Evolutionary conservation across 148 eudicot genomes (phyloP).

Genomic region (Suaeda aralocaspica): DNA sequence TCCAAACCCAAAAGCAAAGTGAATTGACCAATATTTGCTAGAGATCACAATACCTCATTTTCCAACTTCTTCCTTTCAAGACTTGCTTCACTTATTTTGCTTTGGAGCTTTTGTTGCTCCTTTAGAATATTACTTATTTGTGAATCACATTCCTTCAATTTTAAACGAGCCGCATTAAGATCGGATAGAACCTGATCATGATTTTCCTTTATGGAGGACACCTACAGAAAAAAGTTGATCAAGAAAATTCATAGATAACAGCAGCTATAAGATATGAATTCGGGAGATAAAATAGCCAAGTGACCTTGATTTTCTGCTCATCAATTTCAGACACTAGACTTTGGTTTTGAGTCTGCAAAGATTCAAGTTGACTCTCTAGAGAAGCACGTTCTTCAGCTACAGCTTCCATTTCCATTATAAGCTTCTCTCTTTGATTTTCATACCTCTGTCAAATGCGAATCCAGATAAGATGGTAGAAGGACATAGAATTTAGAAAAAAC

Average conservation of each 20-base stretch:
- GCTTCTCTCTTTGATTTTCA: slow-evolving; percentile 82
- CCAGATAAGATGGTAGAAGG: neutral
- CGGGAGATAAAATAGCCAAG: neutral
- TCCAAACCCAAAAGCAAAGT: neutral
- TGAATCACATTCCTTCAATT: slow-evolving; percentile 85
- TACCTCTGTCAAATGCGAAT: slow-evolving; percentile 50
- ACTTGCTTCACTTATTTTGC: slow-evolving; percentile 56
- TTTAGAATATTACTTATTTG: slow-evolving; percentile 62
- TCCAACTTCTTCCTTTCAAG: slow-evolving; percentile 89
- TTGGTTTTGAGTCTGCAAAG: slow-evolving; percentile 55
- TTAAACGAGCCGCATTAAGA: slow-evolving; percentile 61
- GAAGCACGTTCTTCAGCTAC: slow-evolving; percentile 60
- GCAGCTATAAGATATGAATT: neutral
- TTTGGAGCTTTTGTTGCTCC: slow-evolving; percentile 72
- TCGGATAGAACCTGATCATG: slow-evolving; percentile 63
- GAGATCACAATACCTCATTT: slow-evolving; percentile 62
- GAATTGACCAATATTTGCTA: neutral
- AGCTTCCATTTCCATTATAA: slow-evolving; percentile 91
- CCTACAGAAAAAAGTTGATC: slow-evolving; percentile 39
- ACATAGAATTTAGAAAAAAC: neutral
- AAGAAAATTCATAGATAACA: neutral
- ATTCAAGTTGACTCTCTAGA: slow-evolving; percentile 57
- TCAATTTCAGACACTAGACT: slow-evolving; percentile 55
- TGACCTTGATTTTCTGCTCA: slow-evolving; percentile 59
- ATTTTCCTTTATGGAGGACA: slow-evolving; percentile 47